Base-by-base conservation (phyloP, 2,329 filamentous ascomycete genomes). In the Pseudogymnoascus destructans region DNA sequence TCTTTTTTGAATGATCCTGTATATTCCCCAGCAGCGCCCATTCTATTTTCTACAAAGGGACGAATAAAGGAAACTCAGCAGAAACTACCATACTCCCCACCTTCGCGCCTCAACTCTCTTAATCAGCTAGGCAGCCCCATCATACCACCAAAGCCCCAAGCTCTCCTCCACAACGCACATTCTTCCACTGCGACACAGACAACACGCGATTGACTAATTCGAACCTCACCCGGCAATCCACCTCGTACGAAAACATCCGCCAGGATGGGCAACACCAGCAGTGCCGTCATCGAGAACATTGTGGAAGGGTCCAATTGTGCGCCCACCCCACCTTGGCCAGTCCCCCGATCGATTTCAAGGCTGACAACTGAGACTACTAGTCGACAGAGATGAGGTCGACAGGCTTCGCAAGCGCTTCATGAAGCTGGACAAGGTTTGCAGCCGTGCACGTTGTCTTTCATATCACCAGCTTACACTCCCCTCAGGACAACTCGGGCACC, bases 301-400 rank as follows among this genome's bases (percentile, higher is more conserved):
- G 91, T 96, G 71, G 88, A 95, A 70, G 89, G 87, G 67, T 93
- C 91, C 66, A 98, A 98, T 78, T 98, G 92, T 96, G 82, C 73
- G 63, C 36, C 19, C 42, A 52, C 42, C 42, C 42, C 42, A n/a
- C 42, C 15, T 15, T 27, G 42, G 15, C 11, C 60, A 49, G 58
- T 49, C 46, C 57, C 23, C 30, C 7, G 5, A 10, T 38, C 40
- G 42, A 46, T 38, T 25, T 55, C 23, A 15, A 36, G 35, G 57
- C 61, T 59, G 46, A 56, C 42, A 52, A 33, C 33, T 17, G 23
- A 11, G 11, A 49, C 19, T 58, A 46, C 60, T 68, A 97, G 92
- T 98, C 77, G 89, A 98, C 77, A 86, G 88, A 72, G 93, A 98
- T 69, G 93, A 98, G 73, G 90, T 98, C 61, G 93, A 97, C 71